phyloP scores from a whole-genome alignment of 148 eudicot genomes.

The Persicaria tinctoria region DNA sequence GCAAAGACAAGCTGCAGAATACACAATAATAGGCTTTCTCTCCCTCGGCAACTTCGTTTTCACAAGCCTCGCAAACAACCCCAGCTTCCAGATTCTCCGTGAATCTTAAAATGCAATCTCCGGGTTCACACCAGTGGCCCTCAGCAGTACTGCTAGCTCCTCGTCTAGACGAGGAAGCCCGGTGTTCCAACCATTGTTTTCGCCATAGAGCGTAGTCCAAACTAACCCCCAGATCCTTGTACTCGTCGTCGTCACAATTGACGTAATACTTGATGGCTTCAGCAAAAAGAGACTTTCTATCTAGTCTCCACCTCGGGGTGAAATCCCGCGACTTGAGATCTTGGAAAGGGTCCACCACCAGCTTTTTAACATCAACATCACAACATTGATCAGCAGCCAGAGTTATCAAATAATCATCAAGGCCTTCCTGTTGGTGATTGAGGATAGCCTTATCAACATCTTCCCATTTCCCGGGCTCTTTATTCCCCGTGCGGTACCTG shows the following conservation, averaged over 20 bases:
- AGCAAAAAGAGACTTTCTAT: not conserved
- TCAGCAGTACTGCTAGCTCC: too few species aligned
- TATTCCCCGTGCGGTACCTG: not conserved
- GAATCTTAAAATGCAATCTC: not conserved
- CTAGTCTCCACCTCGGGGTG: too few species aligned
- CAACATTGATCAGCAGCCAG: not conserved
- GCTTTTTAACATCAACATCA: not conserved
- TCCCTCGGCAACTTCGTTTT: not conserved
- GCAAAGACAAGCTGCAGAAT: not conserved
- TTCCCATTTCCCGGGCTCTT: not conserved
- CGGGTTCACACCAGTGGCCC: not conserved
- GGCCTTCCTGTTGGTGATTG: not conserved
- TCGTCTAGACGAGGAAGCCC: too few species aligned
- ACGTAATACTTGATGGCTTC: not conserved
- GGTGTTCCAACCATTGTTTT: not conserved
- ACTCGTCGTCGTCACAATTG: not conserved
- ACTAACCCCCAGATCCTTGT: not conserved
- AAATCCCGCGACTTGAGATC: not conserved
- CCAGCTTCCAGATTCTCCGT: not conserved
- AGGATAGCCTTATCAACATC: not conserved
- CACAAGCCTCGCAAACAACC: not conserved
- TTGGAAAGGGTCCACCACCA: not conserved
- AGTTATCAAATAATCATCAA: not conserved
- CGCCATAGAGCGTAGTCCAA: not conserved
- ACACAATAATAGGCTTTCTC: not conserved